Conservation (phyloP, 164 flowering plant genomes). For the Magnolia sinica region DNA sequence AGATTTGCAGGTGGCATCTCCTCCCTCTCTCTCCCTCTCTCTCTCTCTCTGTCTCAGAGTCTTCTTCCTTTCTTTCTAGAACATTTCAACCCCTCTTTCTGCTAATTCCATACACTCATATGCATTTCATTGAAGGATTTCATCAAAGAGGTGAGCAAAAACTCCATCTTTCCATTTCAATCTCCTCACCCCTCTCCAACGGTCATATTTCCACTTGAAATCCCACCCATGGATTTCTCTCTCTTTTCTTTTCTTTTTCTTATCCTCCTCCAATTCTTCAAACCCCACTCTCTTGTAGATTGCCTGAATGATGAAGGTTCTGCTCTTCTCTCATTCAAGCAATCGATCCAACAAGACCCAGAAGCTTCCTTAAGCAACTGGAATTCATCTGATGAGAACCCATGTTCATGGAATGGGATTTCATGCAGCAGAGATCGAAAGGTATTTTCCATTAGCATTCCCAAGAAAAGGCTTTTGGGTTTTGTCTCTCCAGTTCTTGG, state of each 20-base stretch:
- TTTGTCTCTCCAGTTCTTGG: slow-evolving; percentile 61
- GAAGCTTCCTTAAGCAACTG: slow-evolving; percentile 62
- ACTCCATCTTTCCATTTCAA: background rate
- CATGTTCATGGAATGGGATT: slow-evolving; percentile 91
- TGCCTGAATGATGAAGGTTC: slow-evolving; percentile 70
- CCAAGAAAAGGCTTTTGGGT: slow-evolving; percentile 72
- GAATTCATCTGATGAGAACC: slow-evolving; percentile 74
- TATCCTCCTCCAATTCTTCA: slow-evolving; percentile 26
- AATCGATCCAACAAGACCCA: slow-evolving; percentile 55
- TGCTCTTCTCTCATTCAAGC: slow-evolving; percentile 59
- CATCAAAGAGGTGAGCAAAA: background rate
- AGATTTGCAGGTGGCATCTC: background rate
- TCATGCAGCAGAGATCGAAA: slow-evolving; percentile 62
- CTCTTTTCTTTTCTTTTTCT: slow-evolving; percentile 35
- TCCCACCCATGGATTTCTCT: slow-evolving; percentile 28
- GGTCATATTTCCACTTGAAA: slow-evolving; percentile 8
- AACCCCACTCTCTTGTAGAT: slow-evolving; percentile 21
- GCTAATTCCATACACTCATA: slow-evolving; percentile 4
- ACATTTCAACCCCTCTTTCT: background rate
- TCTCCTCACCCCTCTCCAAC: slow-evolving; percentile 9
- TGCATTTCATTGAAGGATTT: background rate
- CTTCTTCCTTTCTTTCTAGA: background rate
- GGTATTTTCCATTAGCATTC: slow-evolving; percentile 76
- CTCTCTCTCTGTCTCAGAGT: background rate
- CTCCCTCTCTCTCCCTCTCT: background rate